Percentiles rank a stretch among this genome's conserved stretches.
These are phyloP conservation scores for Mycena albidolilacea DNA, from an alignment of 768 basidiomycete genomes.

Conservation along the genomic window DNA sequence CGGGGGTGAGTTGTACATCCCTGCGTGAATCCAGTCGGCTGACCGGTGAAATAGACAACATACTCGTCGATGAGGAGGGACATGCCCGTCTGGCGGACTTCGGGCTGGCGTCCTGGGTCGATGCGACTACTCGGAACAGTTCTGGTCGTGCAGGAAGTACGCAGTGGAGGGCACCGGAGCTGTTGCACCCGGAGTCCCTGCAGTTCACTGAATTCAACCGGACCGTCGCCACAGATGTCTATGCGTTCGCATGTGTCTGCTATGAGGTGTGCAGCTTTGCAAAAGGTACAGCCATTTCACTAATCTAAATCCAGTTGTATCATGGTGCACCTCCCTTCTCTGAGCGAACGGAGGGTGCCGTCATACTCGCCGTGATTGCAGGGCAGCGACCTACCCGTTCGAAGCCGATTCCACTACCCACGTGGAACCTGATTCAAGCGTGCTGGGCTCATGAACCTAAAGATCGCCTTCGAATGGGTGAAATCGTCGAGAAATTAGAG, in stretches of 20 bases:
- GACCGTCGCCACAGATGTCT: slow-evolving; percentile 27
- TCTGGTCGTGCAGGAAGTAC: slow-evolving; percentile 16
- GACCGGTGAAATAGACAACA: slow-evolving; percentile 26
- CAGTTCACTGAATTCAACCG: slow-evolving; percentile 9
- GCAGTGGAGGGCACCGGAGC: slow-evolving; percentile 36
- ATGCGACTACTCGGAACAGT: slow-evolving; percentile 28
- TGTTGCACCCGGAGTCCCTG: slow-evolving; percentile 14
- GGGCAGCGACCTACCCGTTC: slow-evolving; percentile 10
- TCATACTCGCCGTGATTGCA: slow-evolving; percentile 2
- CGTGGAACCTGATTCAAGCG: slow-evolving; percentile 24
- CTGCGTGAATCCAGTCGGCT: no score
- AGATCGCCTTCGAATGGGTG: slow-evolving; percentile 6
- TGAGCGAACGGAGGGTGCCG: background rate
- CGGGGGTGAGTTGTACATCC: slow-evolving; percentile 24
- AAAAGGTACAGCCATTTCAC: background rate
- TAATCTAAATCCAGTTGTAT: slow-evolving; percentile 25
- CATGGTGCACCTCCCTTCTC: slow-evolving; percentile 21
- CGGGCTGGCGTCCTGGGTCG: slow-evolving; percentile 37
- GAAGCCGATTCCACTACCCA: slow-evolving; percentile 11
- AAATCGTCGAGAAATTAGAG: slow-evolving; percentile 25
- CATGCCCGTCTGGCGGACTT: slow-evolving; percentile 42
- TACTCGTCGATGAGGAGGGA: slow-evolving; percentile 40
- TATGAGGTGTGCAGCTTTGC: slow-evolving; percentile 31
- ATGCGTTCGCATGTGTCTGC: slow-evolving; percentile 35
- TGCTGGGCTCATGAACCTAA: slow-evolving; percentile 34